A percentile compares a stretch with the other conserved stretches of the same genome.
Evolutionary conservation across 2,329 filamentous ascomycete genomes (phyloP).

Genomic region (Lasiodiplodia sp.): DNA sequence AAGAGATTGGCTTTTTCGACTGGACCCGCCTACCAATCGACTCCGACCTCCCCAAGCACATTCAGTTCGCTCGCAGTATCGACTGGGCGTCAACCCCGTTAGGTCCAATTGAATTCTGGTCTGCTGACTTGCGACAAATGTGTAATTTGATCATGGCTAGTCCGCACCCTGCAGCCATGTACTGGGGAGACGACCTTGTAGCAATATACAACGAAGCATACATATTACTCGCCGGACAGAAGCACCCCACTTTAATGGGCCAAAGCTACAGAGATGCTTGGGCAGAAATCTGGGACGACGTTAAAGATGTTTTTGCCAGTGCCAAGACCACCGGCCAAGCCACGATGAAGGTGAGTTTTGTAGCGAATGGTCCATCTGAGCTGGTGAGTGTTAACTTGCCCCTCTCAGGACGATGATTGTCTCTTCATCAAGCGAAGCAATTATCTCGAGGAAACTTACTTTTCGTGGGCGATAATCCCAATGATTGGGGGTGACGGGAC

Average conservation of each 20-base stretch:
- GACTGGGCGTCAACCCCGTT: conserved; percentile 78
- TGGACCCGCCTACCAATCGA: conserved; percentile 77
- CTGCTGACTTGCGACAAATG: conserved; percentile 75
- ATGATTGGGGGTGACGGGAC: conserved; percentile 76
- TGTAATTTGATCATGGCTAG: conserved; percentile 77
- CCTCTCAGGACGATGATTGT: conserved; percentile 70
- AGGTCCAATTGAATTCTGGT: conserved; percentile 78
- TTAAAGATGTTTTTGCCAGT: conserved; percentile 71
- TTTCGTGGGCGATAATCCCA: conserved; percentile 83
- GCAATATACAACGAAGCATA: conserved; percentile 78
- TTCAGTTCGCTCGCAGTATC: conserved; percentile 73
- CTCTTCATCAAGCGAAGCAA: conserved; percentile 74
- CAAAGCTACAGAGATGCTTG: conserved; percentile 72
- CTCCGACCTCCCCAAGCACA: conserved; percentile 71
- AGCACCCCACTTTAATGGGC: conserved; percentile 80
- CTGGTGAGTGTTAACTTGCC: background rate
- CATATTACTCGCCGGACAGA: conserved; percentile 74
- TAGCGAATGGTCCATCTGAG: background rate
- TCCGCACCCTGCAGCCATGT: conserved; percentile 70
- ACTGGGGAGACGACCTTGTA: conserved; percentile 76
- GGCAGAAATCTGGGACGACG: conserved; percentile 76
- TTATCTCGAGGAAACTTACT: conserved; percentile 80
- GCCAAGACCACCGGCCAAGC: conserved; percentile 76
- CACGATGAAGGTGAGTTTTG: conserved; percentile 68
- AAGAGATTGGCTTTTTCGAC: conserved; percentile 70